A percentile compares a stretch with the other conserved stretches of the same genome.
phyloP scores from a whole-genome alignment of 176 grass and related monocot species.

The bread wheat (Triticum aestivum) region IWGSC_CS_RefSeq_v2.1 NC_057804.1:397378211-397378710 shows the following conservation, averaged over 20 bases:
- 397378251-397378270: background rate
- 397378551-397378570: background rate
- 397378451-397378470: slow-evolving; percentile 1
- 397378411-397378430: background rate
- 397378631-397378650: too few species aligned
- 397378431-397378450: background rate
- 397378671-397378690: too few species aligned
- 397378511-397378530: background rate
- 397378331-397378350: background rate
- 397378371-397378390: background rate
- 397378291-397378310: background rate
- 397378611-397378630: too few species aligned
- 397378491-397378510: background rate
- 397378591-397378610: too few species aligned
- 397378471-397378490: background rate
- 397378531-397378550: background rate
- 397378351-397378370: background rate
- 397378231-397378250: too few species aligned
- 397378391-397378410: background rate
- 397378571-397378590: background rate
- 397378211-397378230: too few species aligned
- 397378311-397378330: background rate
- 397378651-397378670: too few species aligned
- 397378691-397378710: too few species aligned
- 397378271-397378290: background rate